phyloP scores from a whole-genome alignment of 331 rosid species.

The Ulmus americana region DNA sequence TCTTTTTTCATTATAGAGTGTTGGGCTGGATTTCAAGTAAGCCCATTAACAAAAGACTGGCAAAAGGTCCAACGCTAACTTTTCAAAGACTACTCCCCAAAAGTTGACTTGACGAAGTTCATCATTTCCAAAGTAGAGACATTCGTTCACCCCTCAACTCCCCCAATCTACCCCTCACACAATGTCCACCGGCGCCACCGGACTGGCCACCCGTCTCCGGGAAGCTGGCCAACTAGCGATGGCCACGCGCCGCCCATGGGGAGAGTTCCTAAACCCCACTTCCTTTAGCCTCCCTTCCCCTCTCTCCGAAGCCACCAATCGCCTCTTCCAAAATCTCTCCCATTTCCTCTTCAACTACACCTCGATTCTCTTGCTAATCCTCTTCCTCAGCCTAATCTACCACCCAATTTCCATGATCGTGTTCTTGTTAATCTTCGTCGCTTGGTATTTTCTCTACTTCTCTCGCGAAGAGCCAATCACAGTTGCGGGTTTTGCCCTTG shows the following conservation, averaged over 20 bases:
- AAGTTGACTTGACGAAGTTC: too few relatives aligned
- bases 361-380: slow-evolving; percentile 25
- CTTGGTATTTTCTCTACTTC: slow-evolving; percentile 60
- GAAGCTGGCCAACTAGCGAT: slow-evolving; percentile 37
- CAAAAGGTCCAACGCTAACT: too few relatives aligned
- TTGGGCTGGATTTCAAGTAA: too few relatives aligned
- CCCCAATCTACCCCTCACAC: not conserved
- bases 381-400: slow-evolving; percentile 50
- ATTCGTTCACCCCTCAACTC: not conserved
- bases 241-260: slow-evolving; percentile 57
- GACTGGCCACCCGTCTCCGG: slow-evolving; percentile 23
- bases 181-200: slow-evolving; percentile 22
- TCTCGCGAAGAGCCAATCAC: slow-evolving; percentile 40
- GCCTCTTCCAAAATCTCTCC: slow-evolving; percentile 41
- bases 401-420: slow-evolving; percentile 44
- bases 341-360: slow-evolving; percentile 59
- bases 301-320: slow-evolving; percentile 41
- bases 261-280: slow-evolving; percentile 33
- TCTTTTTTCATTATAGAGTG: too few relatives aligned
- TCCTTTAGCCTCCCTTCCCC: slow-evolving; percentile 44
- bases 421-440: slow-evolving; percentile 29
- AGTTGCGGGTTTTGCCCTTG: slow-evolving; percentile 28
- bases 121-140: too few relatives aligned
- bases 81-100: too few relatives aligned
- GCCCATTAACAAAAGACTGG: too few relatives aligned